These are phyloP conservation scores for Agaricus sinodeliciosus DNA, from an alignment of 768 basidiomycete species.

Conservation along the genomic window DNA sequence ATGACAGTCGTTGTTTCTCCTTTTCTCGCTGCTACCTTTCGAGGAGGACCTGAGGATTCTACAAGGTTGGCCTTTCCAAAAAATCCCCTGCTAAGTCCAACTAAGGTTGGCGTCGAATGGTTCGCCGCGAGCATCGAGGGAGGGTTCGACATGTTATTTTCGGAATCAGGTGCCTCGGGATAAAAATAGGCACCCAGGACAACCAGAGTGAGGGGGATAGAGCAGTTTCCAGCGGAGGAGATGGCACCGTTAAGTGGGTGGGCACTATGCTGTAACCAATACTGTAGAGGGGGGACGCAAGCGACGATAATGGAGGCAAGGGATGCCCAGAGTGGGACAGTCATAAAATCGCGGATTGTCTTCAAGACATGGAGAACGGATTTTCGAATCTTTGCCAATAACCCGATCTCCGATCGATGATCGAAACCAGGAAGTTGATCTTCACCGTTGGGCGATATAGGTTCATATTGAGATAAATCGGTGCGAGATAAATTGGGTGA, in stretches of 20 bases:
- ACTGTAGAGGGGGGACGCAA: constrained; percentile 69
- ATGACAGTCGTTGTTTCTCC: constrained; percentile 82
- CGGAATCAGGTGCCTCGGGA: constrained; percentile 23
- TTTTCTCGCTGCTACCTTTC: constrained; percentile 13
- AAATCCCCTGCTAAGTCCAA: background rate
- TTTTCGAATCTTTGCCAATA: constrained; percentile 17
- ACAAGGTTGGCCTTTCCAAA: background rate
- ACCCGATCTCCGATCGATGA: constrained; percentile 4
- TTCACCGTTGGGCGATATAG: constrained; percentile 14
- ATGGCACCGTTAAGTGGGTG: constrained; percentile 65
- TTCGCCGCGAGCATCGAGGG: background rate
- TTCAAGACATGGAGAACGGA: constrained; percentile 25
- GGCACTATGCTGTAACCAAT: constrained; percentile 55
- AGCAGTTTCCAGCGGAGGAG: constrained; percentile 62
- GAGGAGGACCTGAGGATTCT: background rate
- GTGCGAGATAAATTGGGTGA: constrained; percentile 36
- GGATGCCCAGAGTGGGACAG: constrained; percentile 81
- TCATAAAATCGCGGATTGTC: constrained; percentile 70
- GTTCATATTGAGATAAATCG: constrained; percentile 25
- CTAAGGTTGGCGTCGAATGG: background rate
- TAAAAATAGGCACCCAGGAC: constrained; percentile 94
- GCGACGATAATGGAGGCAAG: constrained; percentile 72
- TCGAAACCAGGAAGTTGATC: constrained; percentile 11
- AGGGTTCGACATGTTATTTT: background rate
- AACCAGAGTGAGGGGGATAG: constrained; percentile 83